Percentiles rank a stretch among this genome's conserved stretches.
phyloP scores from a whole-genome alignment of 1,139 yeast genomes.

The Debaryomyces sp. region DNA sequence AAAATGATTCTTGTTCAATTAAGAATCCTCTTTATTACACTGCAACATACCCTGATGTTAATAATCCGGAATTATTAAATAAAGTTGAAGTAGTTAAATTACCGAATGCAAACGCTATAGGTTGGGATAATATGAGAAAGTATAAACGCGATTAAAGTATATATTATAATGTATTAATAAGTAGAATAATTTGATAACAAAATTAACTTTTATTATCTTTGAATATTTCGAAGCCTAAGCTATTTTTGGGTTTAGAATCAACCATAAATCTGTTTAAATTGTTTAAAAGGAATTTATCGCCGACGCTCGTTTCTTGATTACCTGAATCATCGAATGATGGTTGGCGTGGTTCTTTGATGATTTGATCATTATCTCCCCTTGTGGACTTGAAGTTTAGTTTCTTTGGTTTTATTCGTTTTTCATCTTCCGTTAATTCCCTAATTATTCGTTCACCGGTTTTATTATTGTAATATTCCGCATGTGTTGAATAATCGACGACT shows the following conservation, averaged over 20 bases:
- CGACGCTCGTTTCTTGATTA: conserved; percentile 14
- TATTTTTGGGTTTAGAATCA: conserved; percentile 16
- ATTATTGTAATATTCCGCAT: conserved; percentile 29
- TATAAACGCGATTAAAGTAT: conserved; percentile 22
- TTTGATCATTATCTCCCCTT: conserved; percentile 9
- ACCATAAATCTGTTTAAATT: conserved; percentile 14
- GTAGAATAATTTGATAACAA: background rate
- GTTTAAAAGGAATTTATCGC: conserved; percentile 16
- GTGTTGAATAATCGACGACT: conserved; percentile 18
- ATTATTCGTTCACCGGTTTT: conserved; percentile 29
- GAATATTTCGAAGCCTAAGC: conserved; percentile 21
- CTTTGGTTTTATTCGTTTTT: conserved; percentile 30
- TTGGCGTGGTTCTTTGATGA: background rate
- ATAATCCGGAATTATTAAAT: conserved; percentile 38
- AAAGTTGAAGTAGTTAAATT: conserved; percentile 45
- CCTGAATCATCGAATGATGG: conserved; percentile 5
- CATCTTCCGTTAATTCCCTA: conserved; percentile 21
- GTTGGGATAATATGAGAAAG: conserved; percentile 49
- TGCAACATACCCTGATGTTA: conserved; percentile 33
- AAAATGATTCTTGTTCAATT: conserved; percentile 26
- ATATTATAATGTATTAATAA: background rate
- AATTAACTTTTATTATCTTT: conserved; percentile 13
- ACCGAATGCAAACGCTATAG: conserved; percentile 49
- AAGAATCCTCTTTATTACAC: conserved; percentile 40
- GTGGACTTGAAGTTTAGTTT: conserved; percentile 22